phyloP scores from a whole-genome alignment of 345 rosid genomes.

The sweet orange (Citrus sinensis) region DVS_A1.0 CM039162.1:21008001-21008500 shows the following conservation, averaged over 20 bases:
- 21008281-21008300: constrained; percentile 10
- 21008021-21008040: too few species aligned
- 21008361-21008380: neutral
- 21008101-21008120: too few species aligned
- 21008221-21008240: constrained; percentile 59
- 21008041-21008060: too few species aligned
- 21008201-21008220: constrained; percentile 76
- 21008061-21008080: too few species aligned
- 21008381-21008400: constrained; percentile 72
- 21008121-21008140: too few species aligned
- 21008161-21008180: too few species aligned
- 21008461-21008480: too few species aligned
- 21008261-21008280: constrained; percentile 71
- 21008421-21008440: constrained; percentile 91
- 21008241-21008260: constrained; percentile 70
- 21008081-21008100: too few species aligned
- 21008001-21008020: too few species aligned
- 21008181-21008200: too few species aligned
- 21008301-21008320: neutral
- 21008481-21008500: too few species aligned
- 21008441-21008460: constrained; percentile 93
- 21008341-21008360: neutral
- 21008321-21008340: neutral
- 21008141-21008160: too few species aligned
- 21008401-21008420: constrained; percentile 85